These are phyloP conservation scores for Penicillium sp. DNA, from an alignment of 2,329 filamentous ascomycete species.

Conservation along the genomic window DNA sequence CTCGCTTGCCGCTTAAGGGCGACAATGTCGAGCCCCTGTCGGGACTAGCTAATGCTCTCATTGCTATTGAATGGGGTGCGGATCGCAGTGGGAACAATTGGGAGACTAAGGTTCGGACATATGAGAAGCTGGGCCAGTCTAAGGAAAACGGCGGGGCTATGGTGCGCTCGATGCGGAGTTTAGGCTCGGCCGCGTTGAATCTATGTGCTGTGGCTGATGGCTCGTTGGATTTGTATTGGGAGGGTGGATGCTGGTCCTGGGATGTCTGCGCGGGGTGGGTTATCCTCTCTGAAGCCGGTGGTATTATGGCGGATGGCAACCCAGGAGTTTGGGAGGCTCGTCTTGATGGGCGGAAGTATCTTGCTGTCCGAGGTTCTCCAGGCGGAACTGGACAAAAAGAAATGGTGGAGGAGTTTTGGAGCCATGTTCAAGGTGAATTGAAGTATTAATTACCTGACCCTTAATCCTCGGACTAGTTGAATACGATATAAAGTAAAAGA, in stretches of 20 bases:
- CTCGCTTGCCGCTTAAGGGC: conserved; percentile 48
- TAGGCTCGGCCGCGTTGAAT: conserved; percentile 63
- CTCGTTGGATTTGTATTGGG: conserved; percentile 63
- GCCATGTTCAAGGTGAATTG: conserved; percentile 39
- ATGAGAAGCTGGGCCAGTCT: conserved; percentile 48
- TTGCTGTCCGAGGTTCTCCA: conserved; percentile 40
- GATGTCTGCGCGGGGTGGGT: conserved; percentile 66
- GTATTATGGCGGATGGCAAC: conserved; percentile 60
- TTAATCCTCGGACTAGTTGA: not conserved
- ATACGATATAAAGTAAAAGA: not conserved
- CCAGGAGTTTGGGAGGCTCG: conserved; percentile 56
- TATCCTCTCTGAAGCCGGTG: conserved; percentile 60
- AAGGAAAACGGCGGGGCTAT: conserved; percentile 60
- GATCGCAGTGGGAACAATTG: conserved; percentile 59
- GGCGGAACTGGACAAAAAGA: conserved; percentile 38
- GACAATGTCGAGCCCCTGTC: conserved; percentile 46
- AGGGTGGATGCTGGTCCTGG: conserved; percentile 66
- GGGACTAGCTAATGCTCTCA: conserved; percentile 52
- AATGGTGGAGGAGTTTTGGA: conserved; percentile 46
- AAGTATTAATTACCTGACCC: conserved; percentile 30
- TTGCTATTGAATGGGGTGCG: conserved; percentile 62
- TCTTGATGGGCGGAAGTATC: conserved; percentile 59
- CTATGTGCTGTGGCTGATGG: conserved; percentile 60
- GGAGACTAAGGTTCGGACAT: conserved; percentile 57
- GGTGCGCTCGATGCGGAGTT: conserved; percentile 59